These are phyloP conservation scores for Phytophthora hybrid DNA, from an alignment of 352 stramenopile species.

Conservation along the genomic window DNA sequence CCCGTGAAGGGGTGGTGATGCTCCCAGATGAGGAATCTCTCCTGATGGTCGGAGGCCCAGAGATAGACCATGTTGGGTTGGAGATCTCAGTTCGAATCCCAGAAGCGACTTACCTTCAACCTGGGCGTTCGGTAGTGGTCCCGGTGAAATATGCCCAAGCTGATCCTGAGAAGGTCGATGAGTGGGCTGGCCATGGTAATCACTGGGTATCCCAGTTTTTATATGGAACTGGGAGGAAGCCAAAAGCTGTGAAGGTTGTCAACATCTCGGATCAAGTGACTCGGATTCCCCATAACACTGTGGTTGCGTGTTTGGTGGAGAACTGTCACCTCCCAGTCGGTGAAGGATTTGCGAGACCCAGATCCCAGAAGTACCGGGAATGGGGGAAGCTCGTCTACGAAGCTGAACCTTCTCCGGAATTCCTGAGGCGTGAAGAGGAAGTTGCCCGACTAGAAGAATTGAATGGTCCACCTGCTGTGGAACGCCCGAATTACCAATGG, in stretches of 20 bases:
- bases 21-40: conserved; percentile 17
- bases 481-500: neutral
- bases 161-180: neutral
- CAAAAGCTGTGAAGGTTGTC: neutral
- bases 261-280: conserved; percentile 4
- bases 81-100: neutral
- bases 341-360: neutral
- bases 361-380: conserved; percentile 3
- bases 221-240: neutral
- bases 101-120: neutral
- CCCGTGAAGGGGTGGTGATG: conserved; percentile 5
- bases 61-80: neutral
- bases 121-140: neutral
- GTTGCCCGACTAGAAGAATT: neutral
- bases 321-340: neutral
- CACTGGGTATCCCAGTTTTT: neutral
- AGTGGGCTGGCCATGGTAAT: neutral
- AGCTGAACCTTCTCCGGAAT: conserved; percentile 3
- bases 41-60: neutral
- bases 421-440: neutral
- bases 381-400: conserved; percentile 3
- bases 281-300: neutral
- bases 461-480: neutral
- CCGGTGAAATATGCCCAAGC: neutral
- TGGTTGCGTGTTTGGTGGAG: conserved; percentile 3